Base-by-base conservation (phyloP, 805 yeast genomes). In the Spathaspora arborariae region DNA sequence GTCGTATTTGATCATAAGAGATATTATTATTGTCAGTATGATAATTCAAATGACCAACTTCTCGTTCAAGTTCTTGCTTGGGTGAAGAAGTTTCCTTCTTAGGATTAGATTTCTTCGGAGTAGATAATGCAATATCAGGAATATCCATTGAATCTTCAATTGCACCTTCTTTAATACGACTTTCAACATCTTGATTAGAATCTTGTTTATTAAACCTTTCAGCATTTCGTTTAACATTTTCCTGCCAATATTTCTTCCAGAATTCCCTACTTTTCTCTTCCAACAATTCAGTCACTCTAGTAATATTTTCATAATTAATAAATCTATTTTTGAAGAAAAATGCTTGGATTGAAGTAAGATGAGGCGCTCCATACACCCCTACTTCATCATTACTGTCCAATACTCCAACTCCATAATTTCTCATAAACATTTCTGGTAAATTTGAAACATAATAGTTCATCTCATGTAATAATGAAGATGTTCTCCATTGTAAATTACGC, bases 281-380 rank as follows among this genome's bases (percentile, higher is more conserved):
- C 9, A 81, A 49, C 43, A 66, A 72, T 5, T 52, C 57, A 1
- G 51, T 50, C 20, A 78, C 56, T 9, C 42, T 56, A 1, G 53
- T 67, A 0, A 48, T 48, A 20, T 70, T 61, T 45, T 59, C 52
- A 30, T 30, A 30, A 30, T 30, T 16, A 54, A 60, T 51, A 49
- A 80, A 73, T 43, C 88, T 55, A 54, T 80, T 74, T 53, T 76
- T 78, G 57, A 74, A 80, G 56, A 67, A 79, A 47, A 77, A 76
- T 37, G 69, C 78, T 53, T 80, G 87, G 9, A 76, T 59, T 1
- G 78, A 59, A 34, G 68, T 64, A 13, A 81, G 46, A 50, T 82
- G 86, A 0, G 86, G 84, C 6, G 80, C 84, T 1, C 87, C 86
- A 63, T 75, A 80, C 0, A 80, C 72, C 0, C 76, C 65, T 1